phyloP scores from a whole-genome alignment of 2,329 filamentous ascomycete species.

The Talaromyces sp. region DNA sequence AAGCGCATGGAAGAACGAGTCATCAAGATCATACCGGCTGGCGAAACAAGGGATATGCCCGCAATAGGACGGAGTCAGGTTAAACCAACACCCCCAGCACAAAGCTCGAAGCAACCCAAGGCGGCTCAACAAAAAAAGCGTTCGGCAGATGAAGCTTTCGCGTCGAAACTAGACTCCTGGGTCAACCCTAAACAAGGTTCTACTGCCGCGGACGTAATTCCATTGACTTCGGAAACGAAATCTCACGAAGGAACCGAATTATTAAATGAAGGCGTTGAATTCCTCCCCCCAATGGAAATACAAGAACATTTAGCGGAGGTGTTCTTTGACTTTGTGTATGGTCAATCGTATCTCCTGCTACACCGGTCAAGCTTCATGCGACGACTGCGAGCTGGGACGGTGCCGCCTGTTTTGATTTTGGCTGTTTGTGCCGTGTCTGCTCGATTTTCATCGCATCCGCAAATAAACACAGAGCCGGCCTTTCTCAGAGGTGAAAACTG shows the following conservation, averaged over 20 bases:
- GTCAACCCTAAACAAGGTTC: conserved; percentile 53
- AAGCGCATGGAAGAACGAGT: conserved; percentile 98
- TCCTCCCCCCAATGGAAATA: conserved; percentile 75
- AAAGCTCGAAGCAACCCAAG: conserved; percentile 49
- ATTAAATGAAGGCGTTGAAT: conserved; percentile 74
- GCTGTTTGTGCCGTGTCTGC: conserved; percentile 94
- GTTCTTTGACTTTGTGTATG: conserved; percentile 94
- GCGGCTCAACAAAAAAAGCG: conserved; percentile 64
- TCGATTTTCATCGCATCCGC: conserved; percentile 85
- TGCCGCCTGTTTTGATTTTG: conserved; percentile 87
- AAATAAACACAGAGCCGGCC: conserved; percentile 67
- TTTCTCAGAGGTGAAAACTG: conserved; percentile 88
- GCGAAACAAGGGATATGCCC: conserved; percentile 64
- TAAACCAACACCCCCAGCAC: conserved; percentile 66
- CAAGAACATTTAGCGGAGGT: conserved; percentile 91
- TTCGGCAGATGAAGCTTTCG: conserved; percentile 80
- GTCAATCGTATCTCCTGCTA: conserved; percentile 87
- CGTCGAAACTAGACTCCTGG: conserved; percentile 75
- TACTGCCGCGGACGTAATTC: conserved; percentile 46
- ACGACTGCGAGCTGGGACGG: conserved; percentile 64
- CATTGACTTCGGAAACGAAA: conserved; percentile 53
- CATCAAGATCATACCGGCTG: conserved; percentile 88
- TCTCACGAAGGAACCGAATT: conserved; percentile 71
- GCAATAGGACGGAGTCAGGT: conserved; percentile 74
- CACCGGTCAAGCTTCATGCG: conserved; percentile 98